A percentile compares a stretch with the other conserved stretches of the same genome.
Conservation (phyloP, 2,329 filamentous ascomycete genomes). For the Scytalidium sp. region DNA sequence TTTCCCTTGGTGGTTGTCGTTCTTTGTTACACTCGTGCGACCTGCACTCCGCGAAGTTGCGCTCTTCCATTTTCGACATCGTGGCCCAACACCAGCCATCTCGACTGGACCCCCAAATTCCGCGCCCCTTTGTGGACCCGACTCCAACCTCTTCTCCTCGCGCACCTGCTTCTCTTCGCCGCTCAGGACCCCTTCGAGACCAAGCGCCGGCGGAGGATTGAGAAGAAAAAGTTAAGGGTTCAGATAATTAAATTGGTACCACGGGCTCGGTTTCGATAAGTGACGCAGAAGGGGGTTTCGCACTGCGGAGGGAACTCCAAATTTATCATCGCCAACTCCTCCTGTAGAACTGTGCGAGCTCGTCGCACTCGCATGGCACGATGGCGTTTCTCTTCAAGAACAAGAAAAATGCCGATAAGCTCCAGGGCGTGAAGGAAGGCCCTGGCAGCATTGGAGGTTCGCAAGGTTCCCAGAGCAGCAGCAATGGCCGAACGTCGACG, state of each 20-base stretch:
- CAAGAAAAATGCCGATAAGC: slow-evolving; percentile 70
- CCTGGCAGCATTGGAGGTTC: slow-evolving; percentile 23
- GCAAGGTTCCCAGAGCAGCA: slow-evolving; percentile 47
- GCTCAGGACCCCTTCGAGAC: not conserved
- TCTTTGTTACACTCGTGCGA: not conserved
- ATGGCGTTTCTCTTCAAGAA: slow-evolving; percentile 85
- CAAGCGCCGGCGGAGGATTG: not conserved
- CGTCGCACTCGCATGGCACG: slow-evolving; percentile 32
- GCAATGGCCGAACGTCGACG: slow-evolving; percentile 38
- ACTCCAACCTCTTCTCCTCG: not conserved
- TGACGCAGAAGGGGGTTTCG: not conserved
- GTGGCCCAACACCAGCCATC: not conserved
- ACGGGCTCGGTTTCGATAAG: too few species aligned
- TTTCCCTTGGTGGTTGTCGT: not conserved
- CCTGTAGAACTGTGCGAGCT: slow-evolving; percentile 9
- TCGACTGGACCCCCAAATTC: not conserved
- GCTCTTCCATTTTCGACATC: not conserved
- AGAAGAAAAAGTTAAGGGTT: not conserved
- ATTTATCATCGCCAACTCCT: not conserved
- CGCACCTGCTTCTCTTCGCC: not conserved
- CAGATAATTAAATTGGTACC: too few species aligned
- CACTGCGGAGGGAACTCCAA: not conserved
- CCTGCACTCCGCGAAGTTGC: too few species aligned
- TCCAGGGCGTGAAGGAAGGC: slow-evolving; percentile 33
- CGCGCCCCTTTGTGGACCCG: not conserved